A percentile compares a stretch with the other conserved stretches of the same genome.
These are phyloP conservation scores for Calvatia gigantea DNA, from an alignment of 768 basidiomycete genomes.

Conservation along the genomic window DNA sequence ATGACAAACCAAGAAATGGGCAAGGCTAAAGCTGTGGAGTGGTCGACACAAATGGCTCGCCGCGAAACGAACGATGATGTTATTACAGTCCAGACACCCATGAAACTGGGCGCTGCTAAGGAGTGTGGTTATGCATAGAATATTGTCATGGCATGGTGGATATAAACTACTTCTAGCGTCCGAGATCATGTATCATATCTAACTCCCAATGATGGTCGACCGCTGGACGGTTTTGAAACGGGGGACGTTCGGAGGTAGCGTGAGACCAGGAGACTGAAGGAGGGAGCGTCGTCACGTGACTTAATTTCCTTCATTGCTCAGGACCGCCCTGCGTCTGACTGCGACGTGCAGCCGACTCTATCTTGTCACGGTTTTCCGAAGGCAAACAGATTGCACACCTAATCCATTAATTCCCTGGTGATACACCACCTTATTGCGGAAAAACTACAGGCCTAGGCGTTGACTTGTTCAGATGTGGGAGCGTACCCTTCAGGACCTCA, in stretches of 20 bases:
- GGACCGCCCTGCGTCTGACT: not conserved
- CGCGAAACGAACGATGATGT: not conserved
- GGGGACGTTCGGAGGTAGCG: not conserved
- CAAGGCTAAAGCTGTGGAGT: not conserved
- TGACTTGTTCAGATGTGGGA: conserved; percentile 73
- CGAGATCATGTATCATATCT: not conserved
- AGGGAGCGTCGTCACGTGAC: not conserved
- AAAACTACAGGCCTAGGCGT: not conserved
- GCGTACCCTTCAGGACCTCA: conserved; percentile 91
- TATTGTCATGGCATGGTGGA: not conserved
- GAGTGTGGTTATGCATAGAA: too few species aligned
- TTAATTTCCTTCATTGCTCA: not conserved
- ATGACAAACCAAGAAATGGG: not conserved
- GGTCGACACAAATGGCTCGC: too few species aligned
- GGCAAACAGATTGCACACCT: not conserved
- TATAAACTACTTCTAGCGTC: not conserved
- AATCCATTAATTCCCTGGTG: not conserved
- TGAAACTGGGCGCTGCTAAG: not conserved
- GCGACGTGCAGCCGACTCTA: too few species aligned
- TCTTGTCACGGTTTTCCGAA: not conserved
- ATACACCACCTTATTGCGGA: not conserved
- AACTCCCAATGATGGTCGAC: not conserved
- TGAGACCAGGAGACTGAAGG: not conserved
- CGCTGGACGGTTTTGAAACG: not conserved
- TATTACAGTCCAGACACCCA: not conserved